These are phyloP conservation scores for Phytopythium boreale DNA, from an alignment of 352 stramenopile genomes.

Conservation along the genomic window DNA sequence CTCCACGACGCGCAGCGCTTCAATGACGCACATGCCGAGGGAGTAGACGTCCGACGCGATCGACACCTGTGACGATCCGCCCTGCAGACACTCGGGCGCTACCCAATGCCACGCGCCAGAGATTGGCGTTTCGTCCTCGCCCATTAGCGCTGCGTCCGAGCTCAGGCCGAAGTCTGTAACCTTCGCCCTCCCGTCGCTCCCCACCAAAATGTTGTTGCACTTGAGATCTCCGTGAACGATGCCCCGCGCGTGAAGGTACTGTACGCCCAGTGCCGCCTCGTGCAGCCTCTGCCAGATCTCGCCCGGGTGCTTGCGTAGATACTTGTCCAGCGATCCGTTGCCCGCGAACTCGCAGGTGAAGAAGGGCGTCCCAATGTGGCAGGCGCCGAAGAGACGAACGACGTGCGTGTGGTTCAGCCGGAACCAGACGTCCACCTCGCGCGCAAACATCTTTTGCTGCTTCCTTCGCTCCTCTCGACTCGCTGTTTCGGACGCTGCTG, in stretches of 20 bases:
- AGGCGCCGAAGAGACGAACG: constrained; percentile 17
- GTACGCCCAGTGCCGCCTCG: not conserved
- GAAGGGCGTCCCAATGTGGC: constrained; percentile 9
- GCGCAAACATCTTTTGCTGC: constrained; percentile 9
- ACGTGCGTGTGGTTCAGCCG: constrained; percentile 13
- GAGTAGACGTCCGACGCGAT: constrained; percentile 16
- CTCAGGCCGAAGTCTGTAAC: not conserved
- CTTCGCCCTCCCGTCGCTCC: not conserved
- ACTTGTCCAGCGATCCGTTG: constrained; percentile 13
- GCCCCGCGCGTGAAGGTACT: not conserved
- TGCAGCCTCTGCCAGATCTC: not conserved
- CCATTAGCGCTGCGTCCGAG: not conserved
- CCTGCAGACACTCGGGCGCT: constrained; percentile 11
- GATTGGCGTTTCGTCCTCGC: not conserved
- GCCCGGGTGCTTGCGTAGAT: not conserved
- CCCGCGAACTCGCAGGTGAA: constrained; percentile 5
- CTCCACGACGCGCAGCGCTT: constrained; percentile 7
- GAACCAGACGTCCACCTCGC: constrained; percentile 20
- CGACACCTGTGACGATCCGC: not conserved
- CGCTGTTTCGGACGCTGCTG: too few relatives aligned
- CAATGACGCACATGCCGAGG: constrained; percentile 15
- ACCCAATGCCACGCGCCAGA: constrained; percentile 15
- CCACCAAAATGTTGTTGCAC: constrained; percentile 2
- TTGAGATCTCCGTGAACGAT: not conserved
- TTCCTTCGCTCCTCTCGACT: not conserved